Conservation (phyloP, 805 yeast species). For the Metschnikowia reukaufii region DNA sequence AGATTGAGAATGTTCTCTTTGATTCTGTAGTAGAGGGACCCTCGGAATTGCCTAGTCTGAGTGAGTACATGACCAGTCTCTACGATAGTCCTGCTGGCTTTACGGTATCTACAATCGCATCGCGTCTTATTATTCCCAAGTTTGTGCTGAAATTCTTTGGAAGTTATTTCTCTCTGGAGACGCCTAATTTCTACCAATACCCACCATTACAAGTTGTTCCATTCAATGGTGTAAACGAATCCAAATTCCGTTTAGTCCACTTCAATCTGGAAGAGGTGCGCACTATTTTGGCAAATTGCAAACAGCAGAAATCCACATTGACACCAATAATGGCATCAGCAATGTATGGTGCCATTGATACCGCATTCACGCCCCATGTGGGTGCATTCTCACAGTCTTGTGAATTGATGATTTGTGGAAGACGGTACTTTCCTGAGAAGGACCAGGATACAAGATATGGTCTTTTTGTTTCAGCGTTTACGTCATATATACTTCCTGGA, state of each 20-base stretch:
- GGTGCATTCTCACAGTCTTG: slow-evolving; percentile 10
- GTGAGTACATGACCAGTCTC: slow-evolving; percentile 8
- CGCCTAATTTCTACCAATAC: slow-evolving; percentile 11
- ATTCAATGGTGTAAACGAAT: slow-evolving; percentile 5
- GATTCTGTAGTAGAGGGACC: slow-evolving; percentile 2
- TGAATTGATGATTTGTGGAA: slow-evolving; percentile 14
- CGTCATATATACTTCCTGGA: slow-evolving; percentile 2
- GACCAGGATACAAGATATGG: slow-evolving; percentile 12
- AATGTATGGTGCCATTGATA: slow-evolving; percentile 5
- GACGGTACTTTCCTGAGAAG: slow-evolving; percentile 14
- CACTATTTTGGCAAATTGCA: slow-evolving; percentile 7
- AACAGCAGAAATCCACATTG: slow-evolving; percentile 7
- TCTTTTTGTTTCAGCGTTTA: slow-evolving; percentile 9
- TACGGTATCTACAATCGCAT: background rate
- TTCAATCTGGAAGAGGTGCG: slow-evolving; percentile 7
- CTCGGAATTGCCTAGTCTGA: background rate
- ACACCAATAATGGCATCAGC: slow-evolving; percentile 15
- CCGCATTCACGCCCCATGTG: slow-evolving; percentile 3
- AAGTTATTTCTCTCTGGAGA: background rate
- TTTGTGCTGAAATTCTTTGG: slow-evolving; percentile 1
- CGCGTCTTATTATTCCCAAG: slow-evolving; percentile 4
- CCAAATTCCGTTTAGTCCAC: slow-evolving; percentile 7
- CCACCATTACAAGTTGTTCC: slow-evolving; percentile 14
- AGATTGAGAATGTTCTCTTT: slow-evolving; percentile 5
- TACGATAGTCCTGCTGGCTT: slow-evolving; percentile 6